These are phyloP conservation scores for Clathrospora elynae DNA, from an alignment of 2,329 filamentous ascomycete species.

Conservation along the genomic window DNA sequence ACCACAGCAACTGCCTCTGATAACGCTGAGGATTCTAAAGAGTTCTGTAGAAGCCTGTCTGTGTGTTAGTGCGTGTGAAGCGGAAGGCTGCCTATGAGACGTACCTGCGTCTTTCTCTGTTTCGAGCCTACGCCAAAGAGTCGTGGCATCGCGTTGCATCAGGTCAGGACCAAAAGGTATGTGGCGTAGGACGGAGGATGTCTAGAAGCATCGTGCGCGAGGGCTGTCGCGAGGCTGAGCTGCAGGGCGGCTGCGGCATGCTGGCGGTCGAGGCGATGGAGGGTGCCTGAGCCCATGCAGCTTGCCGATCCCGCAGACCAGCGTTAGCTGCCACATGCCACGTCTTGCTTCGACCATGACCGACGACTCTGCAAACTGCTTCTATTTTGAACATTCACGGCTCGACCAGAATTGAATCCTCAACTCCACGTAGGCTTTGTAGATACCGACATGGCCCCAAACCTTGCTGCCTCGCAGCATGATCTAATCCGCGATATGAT, in stretches of 20 bases:
- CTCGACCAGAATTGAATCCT: background rate
- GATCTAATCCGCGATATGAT: conserved; percentile 25
- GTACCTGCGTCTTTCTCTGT: too few species aligned
- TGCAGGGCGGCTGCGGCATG: conserved; percentile 2
- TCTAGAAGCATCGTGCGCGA: conserved; percentile 1
- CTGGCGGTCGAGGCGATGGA: conserved; percentile 2
- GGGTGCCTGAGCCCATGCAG: background rate
- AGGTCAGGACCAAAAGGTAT: background rate
- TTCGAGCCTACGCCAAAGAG: too few species aligned
- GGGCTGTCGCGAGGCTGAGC: conserved; percentile 5
- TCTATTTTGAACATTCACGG: background rate
- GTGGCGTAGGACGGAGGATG: background rate
- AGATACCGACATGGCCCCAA: conserved; percentile 10
- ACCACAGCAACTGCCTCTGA: too few species aligned
- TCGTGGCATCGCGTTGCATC: too few species aligned
- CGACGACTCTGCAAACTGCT: background rate
- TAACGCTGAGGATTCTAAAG: too few species aligned
- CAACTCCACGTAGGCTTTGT: background rate
- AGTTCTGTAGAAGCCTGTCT: too few species aligned
- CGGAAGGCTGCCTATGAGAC: too few species aligned
- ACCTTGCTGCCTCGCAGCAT: conserved; percentile 18
- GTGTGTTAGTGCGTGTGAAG: too few species aligned
- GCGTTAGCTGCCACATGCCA: background rate
- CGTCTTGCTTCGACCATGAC: background rate
- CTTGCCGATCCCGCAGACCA: background rate